Evolutionary conservation across 371 early-diverging fungal species (phyloP).

Genomic region (Mortierella sp.): DNA sequence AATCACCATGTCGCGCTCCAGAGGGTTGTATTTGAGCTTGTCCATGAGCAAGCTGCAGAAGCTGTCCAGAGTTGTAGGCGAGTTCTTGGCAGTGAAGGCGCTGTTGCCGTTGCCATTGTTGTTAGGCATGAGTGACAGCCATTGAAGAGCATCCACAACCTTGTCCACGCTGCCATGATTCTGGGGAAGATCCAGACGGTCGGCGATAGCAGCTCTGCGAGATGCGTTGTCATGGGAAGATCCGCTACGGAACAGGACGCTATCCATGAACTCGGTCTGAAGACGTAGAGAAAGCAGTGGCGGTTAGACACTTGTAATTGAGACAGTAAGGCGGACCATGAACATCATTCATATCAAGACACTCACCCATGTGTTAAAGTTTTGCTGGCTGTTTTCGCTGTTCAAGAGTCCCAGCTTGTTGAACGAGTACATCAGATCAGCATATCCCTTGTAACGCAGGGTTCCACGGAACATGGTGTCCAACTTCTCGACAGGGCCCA

Average conservation of each 20-base stretch:
- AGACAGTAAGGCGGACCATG: too few relatives aligned
- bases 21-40: conserved; percentile 74
- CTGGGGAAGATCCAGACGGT: conserved; percentile 59
- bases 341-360: too few relatives aligned
- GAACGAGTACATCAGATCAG: conserved; percentile 72
- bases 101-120: conserved; percentile 8
- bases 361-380: conserved; percentile 63
- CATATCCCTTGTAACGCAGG: conserved; percentile 79
- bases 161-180: conserved; percentile 57
- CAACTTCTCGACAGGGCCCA: conserved; percentile 72
- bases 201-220: conserved; percentile 52
- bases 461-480: conserved; percentile 91
- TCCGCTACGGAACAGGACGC: conserved; percentile 34
- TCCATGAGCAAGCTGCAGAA: conserved; percentile 79
- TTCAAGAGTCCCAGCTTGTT: conserved; percentile 65
- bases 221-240: conserved; percentile 36
- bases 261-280: conserved; percentile 52
- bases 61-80: conserved; percentile 70
- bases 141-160: conserved; percentile 55
- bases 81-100: conserved; percentile 38
- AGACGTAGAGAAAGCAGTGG: not conserved
- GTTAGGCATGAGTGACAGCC: conserved; percentile 45
- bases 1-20: conserved; percentile 88
- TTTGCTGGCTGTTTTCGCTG: conserved; percentile 41
- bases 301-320: too few relatives aligned